Percentiles rank a stretch among this genome's conserved stretches.
Conservation (phyloP, 371 early-diverging fungal genomes). For the Capillidium rhysosporum region DNA sequence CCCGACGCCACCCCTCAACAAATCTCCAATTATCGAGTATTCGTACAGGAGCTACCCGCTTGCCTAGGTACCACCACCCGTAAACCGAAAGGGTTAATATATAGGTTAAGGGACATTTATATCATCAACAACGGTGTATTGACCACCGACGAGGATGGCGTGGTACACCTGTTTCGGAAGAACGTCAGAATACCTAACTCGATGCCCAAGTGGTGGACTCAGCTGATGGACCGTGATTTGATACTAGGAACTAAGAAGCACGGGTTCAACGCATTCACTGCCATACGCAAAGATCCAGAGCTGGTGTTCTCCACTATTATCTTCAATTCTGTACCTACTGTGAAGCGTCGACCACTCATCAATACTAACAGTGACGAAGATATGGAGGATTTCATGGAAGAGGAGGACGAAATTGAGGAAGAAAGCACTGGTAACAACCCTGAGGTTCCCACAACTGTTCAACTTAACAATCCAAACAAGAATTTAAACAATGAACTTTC, state of each 20-base stretch:
- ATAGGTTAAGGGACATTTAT: slow-evolving; percentile 56
- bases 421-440: no score
- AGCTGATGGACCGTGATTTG: slow-evolving; percentile 59
- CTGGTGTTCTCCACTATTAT: slow-evolving; percentile 30
- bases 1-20: not conserved
- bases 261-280: slow-evolving; percentile 56
- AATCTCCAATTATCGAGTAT: slow-evolving; percentile 7
- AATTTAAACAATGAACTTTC: no score
- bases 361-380: no score
- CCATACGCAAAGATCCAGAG: slow-evolving; percentile 46
- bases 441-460: no score
- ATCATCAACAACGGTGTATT: slow-evolving; percentile 43
- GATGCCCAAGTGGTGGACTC: slow-evolving; percentile 66
- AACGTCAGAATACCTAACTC: slow-evolving; percentile 16
- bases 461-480: no score
- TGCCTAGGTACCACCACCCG: slow-evolving; percentile 51
- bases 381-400: no score
- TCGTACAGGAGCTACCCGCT: slow-evolving; percentile 42
- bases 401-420: no score
- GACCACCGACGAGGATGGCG: slow-evolving; percentile 29
- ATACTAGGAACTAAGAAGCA: slow-evolving; percentile 56
- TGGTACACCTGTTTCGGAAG: slow-evolving; percentile 14
- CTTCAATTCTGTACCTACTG: not conserved
- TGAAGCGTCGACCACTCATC: no score
- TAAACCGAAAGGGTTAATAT: slow-evolving; percentile 46